These are phyloP conservation scores for Mortierella alpina DNA, from an alignment of 192 early-diverging fungal species.

Conservation along the genomic window DNA sequence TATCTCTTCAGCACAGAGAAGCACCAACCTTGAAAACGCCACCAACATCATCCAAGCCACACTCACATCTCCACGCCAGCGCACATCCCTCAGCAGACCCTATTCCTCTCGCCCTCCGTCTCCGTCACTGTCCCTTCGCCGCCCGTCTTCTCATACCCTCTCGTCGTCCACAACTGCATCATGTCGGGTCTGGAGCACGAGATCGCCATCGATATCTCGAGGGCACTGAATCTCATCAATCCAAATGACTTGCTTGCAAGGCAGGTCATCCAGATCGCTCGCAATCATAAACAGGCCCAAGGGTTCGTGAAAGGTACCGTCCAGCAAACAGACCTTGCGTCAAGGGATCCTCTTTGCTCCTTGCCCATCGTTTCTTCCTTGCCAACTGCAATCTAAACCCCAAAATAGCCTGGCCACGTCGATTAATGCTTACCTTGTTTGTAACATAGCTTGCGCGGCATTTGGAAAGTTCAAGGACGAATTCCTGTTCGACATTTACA, in stretches of 20 bases:
- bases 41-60: too few species aligned
- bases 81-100: too few species aligned
- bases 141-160: too few species aligned
- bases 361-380: too few species aligned
- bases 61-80: too few species aligned
- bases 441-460: constrained; percentile 57
- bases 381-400: background rate
- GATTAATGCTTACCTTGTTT: background rate
- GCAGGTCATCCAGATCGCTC: constrained; percentile 64
- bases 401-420: background rate
- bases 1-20: too few species aligned
- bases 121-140: too few species aligned
- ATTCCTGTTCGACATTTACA: constrained; percentile 57
- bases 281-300: constrained; percentile 55
- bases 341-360: background rate
- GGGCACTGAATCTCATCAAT: constrained; percentile 65
- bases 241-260: constrained; percentile 66
- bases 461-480: constrained; percentile 67
- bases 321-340: background rate
- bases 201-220: constrained; percentile 65
- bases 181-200: constrained; percentile 58
- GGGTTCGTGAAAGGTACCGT: constrained; percentile 61
- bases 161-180: background rate
- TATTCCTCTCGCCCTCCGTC: too few species aligned
- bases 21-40: too few species aligned